Conservation (phyloP, 768 basidiomycete species). For the button mushroom (Agaricus bisporus) region DNA sequence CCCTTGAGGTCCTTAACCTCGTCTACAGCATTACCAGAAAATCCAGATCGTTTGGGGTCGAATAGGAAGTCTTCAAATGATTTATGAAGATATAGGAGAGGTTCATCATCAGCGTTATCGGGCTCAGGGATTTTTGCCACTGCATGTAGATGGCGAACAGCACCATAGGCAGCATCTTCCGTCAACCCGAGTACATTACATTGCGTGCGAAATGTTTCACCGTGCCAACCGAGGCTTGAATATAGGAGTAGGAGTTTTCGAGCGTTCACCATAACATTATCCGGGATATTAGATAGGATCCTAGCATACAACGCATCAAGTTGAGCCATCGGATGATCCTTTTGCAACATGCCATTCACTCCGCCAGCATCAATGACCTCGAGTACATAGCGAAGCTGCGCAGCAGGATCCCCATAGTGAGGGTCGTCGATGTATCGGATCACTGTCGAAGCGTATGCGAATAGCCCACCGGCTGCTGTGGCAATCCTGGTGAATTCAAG, state of each 20-base stretch:
- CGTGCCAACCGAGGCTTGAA: background rate
- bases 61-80: background rate
- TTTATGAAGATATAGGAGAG: background rate
- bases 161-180: background rate
- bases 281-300: background rate
- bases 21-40: background rate
- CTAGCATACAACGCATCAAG: background rate
- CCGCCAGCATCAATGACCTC: background rate
- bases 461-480: conserved; percentile 18
- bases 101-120: background rate
- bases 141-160: background rate
- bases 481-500: conserved; percentile 11
- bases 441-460: conserved; percentile 20
- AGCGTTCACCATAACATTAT: background rate
- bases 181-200: background rate
- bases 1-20: background rate
- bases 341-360: background rate
- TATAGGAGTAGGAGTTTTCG: background rate
- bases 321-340: background rate
- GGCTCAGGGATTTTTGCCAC: background rate
- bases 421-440: conserved; percentile 17
- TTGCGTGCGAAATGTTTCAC: background rate
- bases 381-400: background rate
- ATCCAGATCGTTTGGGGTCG: background rate
- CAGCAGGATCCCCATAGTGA: background rate